A percentile compares a stretch with the other conserved stretches of the same genome.
Conservation (phyloP, 2,329 filamentous ascomycete genomes). For the Penicillium digitatum region DNA sequence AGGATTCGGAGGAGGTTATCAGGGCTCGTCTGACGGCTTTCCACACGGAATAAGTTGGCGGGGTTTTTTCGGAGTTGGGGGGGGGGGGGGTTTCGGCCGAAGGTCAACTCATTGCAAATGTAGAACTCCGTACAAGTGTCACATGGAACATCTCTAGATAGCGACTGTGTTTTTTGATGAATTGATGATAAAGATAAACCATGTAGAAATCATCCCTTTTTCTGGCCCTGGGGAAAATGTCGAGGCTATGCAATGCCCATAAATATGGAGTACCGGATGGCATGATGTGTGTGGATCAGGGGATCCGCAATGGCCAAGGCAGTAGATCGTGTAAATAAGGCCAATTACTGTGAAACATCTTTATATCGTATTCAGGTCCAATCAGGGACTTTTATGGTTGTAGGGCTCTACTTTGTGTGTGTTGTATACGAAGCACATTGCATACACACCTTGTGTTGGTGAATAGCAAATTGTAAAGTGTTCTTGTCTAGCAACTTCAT, state of each 20-base stretch:
- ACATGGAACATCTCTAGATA: not conserved
- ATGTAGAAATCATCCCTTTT: too few relatives aligned
- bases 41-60: constrained; percentile 30
- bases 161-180: not conserved
- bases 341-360: not conserved
- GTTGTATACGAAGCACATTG: not conserved
- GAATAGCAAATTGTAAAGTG: not conserved
- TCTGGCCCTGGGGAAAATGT: not conserved
- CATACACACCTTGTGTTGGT: too few relatives aligned
- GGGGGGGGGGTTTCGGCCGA: not conserved
- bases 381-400: not conserved
- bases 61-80: not conserved
- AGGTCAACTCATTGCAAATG: not conserved
- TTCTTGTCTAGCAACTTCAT: not conserved
- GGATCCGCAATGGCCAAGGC: not conserved
- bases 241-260: not conserved
- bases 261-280: not conserved
- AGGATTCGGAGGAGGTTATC: constrained; percentile 40
- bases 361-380: not conserved
- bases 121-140: not conserved
- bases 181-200: not conserved
- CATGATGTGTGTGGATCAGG: constrained; percentile 4
- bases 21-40: constrained; percentile 41
- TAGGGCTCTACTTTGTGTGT: not conserved
- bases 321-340: not conserved